Evolutionary conservation across 1,284 basidiomycete genomes (phyloP).

Genomic region (Xerocomus minutiporus): DNA sequence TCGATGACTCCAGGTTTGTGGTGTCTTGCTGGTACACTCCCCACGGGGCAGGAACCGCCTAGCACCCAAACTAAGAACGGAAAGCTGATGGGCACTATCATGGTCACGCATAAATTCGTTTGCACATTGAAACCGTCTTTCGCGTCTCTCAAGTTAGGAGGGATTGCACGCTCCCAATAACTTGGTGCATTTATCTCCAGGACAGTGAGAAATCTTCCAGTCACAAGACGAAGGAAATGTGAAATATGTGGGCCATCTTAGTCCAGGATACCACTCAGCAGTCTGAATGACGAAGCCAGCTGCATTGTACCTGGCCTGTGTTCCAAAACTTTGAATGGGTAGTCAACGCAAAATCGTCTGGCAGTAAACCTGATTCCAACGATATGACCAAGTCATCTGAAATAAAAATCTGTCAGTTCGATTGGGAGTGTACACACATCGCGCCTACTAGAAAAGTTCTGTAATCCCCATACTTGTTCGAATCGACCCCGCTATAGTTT

Average conservation of each 20-base stretch:
- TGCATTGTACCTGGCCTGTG: neutral
- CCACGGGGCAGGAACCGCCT: conserved; percentile 33
- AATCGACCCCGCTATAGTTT: neutral
- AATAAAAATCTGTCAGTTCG: neutral
- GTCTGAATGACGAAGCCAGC: neutral
- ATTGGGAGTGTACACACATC: neutral
- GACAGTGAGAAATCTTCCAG: too few relatives aligned
- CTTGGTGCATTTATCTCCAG: neutral
- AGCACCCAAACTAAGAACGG: conserved; percentile 38
- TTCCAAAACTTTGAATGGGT: neutral
- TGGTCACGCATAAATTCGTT: neutral
- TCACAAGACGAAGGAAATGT: neutral
- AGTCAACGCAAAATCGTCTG: neutral
- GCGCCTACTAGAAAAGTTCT: neutral
- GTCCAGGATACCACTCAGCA: neutral
- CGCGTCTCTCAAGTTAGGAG: neutral
- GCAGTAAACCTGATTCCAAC: neutral
- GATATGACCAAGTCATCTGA: neutral
- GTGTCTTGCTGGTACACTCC: conserved; percentile 35
- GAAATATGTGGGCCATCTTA: neutral
- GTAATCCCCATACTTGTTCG: neutral
- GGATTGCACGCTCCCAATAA: neutral
- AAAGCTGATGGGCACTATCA: conserved; percentile 38
- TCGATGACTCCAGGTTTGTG: conserved; percentile 32
- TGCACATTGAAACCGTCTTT: neutral